Evolutionary conservation across 2,329 filamentous ascomycete genomes (phyloP).

Genomic region (Sporothrix dimorphospora): DNA sequence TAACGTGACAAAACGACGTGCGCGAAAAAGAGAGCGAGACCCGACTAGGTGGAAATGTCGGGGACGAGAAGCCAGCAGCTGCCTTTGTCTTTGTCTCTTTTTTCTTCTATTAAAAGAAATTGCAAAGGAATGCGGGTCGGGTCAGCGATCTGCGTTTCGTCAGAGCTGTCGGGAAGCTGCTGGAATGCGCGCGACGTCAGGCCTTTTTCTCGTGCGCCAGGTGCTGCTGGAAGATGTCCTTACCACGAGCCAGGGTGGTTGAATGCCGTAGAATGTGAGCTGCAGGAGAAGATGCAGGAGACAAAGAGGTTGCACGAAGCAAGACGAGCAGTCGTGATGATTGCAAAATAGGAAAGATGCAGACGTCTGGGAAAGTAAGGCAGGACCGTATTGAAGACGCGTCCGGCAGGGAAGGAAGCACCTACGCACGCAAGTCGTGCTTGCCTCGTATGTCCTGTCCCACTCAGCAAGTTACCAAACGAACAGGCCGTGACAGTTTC

Average conservation of each 20-base stretch:
- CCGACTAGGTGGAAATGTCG: not conserved
- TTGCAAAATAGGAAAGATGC: constrained; percentile 8
- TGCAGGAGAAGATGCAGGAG: not conserved
- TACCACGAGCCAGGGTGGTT: not conserved
- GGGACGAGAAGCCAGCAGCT: not conserved
- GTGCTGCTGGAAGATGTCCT: not conserved
- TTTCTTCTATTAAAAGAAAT: not conserved
- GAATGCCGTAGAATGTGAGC: not conserved
- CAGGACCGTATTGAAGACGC: constrained; percentile 6
- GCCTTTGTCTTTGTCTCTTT: not conserved
- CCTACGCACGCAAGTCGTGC: constrained; percentile 15
- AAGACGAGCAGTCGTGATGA: not conserved
- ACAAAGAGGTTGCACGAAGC: not conserved
- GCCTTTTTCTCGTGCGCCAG: not conserved
- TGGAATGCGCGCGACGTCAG: constrained; percentile 1
- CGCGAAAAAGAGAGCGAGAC: not conserved
- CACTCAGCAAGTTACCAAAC: not conserved
- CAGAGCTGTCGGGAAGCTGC: constrained; percentile 14
- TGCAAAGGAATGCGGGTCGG: constrained; percentile 19
- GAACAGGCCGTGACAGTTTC: constrained; percentile 12
- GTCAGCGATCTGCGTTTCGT: constrained; percentile 28
- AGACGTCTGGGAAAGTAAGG: not conserved
- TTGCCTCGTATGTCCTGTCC: not conserved
- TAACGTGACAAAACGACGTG: constrained; percentile 4
- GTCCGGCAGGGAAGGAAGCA: constrained; percentile 1